Percentiles rank a stretch among this genome's conserved stretches.
Evolutionary conservation across 345 rosid species (phyloP).

Genomic region (Garcia nutans): DNA sequence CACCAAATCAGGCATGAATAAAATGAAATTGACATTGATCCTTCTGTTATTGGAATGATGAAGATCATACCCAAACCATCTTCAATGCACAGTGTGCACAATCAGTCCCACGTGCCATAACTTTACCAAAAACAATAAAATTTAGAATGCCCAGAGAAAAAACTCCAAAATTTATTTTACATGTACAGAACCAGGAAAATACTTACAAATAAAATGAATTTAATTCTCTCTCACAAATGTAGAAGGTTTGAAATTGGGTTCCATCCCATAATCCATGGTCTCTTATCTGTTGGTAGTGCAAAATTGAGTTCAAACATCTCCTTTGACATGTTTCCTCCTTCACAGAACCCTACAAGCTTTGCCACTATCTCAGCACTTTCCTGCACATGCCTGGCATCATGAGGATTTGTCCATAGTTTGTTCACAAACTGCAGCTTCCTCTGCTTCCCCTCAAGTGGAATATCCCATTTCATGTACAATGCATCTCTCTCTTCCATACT

Average conservation of each 20-base stretch:
- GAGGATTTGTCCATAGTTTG: slow-evolving; percentile 96
- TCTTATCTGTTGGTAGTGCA: slow-evolving; percentile 76
- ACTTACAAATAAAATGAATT: slow-evolving; percentile 23
- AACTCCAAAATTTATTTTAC: slow-evolving; percentile 39
- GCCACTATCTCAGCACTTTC: slow-evolving; percentile 98
- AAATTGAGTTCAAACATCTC: slow-evolving; percentile 99
- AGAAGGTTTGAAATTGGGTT: slow-evolving; percentile 84
- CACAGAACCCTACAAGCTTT: slow-evolving; percentile 86
- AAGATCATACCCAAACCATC: slow-evolving; percentile 13
- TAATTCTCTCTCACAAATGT: slow-evolving; percentile 42
- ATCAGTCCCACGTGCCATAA: slow-evolving; percentile 10
- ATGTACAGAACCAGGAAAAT: slow-evolving; percentile 30
- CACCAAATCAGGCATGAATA: not conserved
- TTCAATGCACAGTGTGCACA: slow-evolving; percentile 7
- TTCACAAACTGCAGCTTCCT: slow-evolving; percentile 85
- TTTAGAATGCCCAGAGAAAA: slow-evolving; percentile 23
- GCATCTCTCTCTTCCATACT: slow-evolving; percentile 77
- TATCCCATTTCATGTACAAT: slow-evolving; percentile 83
- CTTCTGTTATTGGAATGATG: slow-evolving; percentile 12
- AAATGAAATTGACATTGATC: slow-evolving; percentile 4
- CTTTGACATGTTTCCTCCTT: slow-evolving; percentile 81
- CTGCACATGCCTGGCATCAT: slow-evolving; percentile 74
- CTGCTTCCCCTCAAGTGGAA: slow-evolving; percentile 94
- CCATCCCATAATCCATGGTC: slow-evolving; percentile 94
- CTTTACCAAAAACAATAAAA: not conserved